Evolutionary conservation across 805 yeast species (phyloP).

Genomic region (Candida lessepsii): DNA sequence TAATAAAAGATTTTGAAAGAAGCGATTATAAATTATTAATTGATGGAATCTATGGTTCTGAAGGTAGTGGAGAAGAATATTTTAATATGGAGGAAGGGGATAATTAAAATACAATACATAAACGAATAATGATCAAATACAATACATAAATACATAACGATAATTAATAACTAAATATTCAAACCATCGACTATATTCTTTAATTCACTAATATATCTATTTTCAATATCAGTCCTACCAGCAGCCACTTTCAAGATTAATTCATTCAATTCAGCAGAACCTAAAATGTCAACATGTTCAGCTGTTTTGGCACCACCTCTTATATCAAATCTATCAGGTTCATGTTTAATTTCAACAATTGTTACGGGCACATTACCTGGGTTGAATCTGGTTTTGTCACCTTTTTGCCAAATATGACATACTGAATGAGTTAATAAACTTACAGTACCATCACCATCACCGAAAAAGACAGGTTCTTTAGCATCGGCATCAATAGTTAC

Average conservation of each 20-base stretch:
- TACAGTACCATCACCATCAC: constrained; percentile 97
- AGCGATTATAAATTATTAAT: not conserved
- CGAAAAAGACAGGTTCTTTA: constrained; percentile 64
- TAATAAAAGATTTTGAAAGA: not conserved
- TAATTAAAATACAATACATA: no score
- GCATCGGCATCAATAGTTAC: constrained; percentile 69
- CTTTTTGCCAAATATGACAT: constrained; percentile 87
- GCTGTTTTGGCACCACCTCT: constrained; percentile 98
- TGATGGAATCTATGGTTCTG: not conserved
- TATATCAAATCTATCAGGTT: constrained; percentile 90
- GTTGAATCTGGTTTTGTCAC: constrained; percentile 60
- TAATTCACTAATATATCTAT: constrained; percentile 57
- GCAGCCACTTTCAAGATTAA: constrained; percentile 76
- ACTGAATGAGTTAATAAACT: constrained; percentile 82
- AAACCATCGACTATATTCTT: constrained; percentile 59
- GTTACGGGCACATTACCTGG: constrained; percentile 76
- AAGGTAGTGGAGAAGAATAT: not conserved
- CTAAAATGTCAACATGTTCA: constrained; percentile 95
- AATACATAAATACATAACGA: not conserved
- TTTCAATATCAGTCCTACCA: constrained; percentile 74
- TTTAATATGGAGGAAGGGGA: no score
- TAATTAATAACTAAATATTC: constrained; percentile 15
- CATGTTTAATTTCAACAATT: constrained; percentile 87
- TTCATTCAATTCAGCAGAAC: constrained; percentile 90
- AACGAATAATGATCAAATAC: no score